Base-by-base conservation (phyloP, 495 filamentous ascomycete species). In the Aspergillus biplanus region DNA sequence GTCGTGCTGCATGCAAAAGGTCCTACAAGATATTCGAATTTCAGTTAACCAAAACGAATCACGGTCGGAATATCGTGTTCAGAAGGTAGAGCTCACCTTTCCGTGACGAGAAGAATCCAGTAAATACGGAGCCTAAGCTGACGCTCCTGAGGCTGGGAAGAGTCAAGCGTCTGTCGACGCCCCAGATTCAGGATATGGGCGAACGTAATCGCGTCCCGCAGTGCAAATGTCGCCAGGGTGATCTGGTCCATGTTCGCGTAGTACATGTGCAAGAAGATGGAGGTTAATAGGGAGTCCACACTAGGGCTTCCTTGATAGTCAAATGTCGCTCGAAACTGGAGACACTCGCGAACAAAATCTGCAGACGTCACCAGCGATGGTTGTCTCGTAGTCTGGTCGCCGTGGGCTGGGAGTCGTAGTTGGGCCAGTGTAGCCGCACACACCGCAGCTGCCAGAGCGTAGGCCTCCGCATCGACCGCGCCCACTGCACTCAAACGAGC, bases 1-100 rank as follows among this genome's bases (percentile, higher is more conserved):
- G 31, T 62, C 53, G 32, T 62, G 53, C 53, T 62, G 60, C 60
- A 62, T 62, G 44, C 60, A 62, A 37, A 62, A 62, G 8, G 60
- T 62, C 27, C 60, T 62, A n/a, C 21, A 33, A 44, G 3, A 2
- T 44, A 44, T 44, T 44, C 39, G 9, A 1, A 44, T 9, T 3
- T 44, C 39, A 44, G 39, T 44, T 15, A 9, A 44, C 39, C 39
- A 44, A 44, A 44, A 15, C 35, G 16, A 15, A 16, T 62, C 53
- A 15, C 12, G 53, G 59, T 42, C 48, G 21, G 35, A 34, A 7
- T 32, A n/a, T 9, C 33, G 11, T 33, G 4, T 9, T 13, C 11
- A 5, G 18, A 15, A 37, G 12, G 42, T 13, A 16, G 2, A 9
- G 6, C 60, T 52, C 42, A 62, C 60, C 60, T 42, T 57, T 62